Percentiles rank a stretch among this genome's conserved stretches.
phyloP scores from a whole-genome alignment of 768 basidiomycete genomes.

The Solioccasus polychromus region DNA sequence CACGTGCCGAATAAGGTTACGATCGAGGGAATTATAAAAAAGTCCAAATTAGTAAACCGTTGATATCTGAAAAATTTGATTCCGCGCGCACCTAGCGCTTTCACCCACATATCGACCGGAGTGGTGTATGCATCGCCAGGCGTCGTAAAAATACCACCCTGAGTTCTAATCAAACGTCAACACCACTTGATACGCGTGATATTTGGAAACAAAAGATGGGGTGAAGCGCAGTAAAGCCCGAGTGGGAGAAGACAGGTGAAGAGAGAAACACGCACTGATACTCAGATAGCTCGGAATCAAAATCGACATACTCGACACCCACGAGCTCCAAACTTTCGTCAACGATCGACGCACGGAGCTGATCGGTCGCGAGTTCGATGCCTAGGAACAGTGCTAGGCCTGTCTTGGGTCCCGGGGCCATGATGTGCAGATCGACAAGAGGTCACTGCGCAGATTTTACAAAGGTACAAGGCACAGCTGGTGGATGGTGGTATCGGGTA shows the following conservation, averaged over 20 bases:
- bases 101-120: slow-evolving; percentile 90
- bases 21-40: slow-evolving; percentile 33
- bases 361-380: slow-evolving; percentile 82
- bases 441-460: slow-evolving; percentile 3
- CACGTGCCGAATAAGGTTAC: slow-evolving; percentile 30
- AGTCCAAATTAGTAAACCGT: slow-evolving; percentile 34
- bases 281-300: slow-evolving; percentile 75
- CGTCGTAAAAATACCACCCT: slow-evolving; percentile 83
- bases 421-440: slow-evolving; percentile 13
- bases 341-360: slow-evolving; percentile 78
- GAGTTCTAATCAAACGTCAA: slow-evolving; percentile 53
- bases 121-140: slow-evolving; percentile 86
- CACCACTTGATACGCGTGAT: slow-evolving; percentile 8
- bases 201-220: background rate
- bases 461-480: slow-evolving; percentile 14
- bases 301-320: slow-evolving; percentile 79
- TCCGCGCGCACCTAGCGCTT: slow-evolving; percentile 72
- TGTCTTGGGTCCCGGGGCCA: slow-evolving; percentile 38
- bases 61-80: slow-evolving; percentile 55
- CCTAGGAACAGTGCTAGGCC: slow-evolving; percentile 71
- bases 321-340: slow-evolving; percentile 81
- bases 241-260: background rate
- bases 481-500: slow-evolving; percentile 31
- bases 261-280: slow-evolving; percentile 61
- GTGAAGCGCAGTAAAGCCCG: background rate